A percentile compares a stretch with the other conserved stretches of the same genome.
Conservation (phyloP, 768 basidiomycete species). For the Leucocoprinus sp. region DNA sequence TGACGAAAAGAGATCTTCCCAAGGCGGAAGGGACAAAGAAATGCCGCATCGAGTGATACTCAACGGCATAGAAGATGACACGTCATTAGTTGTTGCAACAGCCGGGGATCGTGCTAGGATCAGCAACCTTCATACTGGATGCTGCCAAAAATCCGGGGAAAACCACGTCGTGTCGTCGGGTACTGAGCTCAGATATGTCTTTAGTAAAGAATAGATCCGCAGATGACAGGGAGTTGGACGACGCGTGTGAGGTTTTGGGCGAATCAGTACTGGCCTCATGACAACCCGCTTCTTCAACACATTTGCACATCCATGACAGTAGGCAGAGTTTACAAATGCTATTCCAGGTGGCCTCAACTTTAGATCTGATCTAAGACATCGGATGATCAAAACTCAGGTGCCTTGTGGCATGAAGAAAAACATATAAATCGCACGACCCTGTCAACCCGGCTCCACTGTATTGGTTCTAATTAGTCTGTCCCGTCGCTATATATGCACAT, state of each 20-base stretch:
- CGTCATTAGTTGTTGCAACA: not conserved
- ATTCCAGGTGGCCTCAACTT: conserved; percentile 2
- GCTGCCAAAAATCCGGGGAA: not conserved
- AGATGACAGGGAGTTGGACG: not conserved
- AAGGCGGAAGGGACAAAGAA: not conserved
- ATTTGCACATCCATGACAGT: too few relatives aligned
- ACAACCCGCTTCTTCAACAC: too few relatives aligned
- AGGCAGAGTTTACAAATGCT: conserved; percentile 5
- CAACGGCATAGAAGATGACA: not conserved
- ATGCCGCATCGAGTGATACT: conserved; percentile 3
- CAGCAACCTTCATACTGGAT: conserved; percentile 3
- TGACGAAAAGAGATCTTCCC: not conserved
- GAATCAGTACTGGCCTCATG: not conserved
- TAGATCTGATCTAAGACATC: conserved; percentile 2
- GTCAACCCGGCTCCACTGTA: conserved; percentile 6
- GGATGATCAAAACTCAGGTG: conserved; percentile 6
- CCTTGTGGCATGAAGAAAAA: conserved; percentile 7
- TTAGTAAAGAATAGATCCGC: not conserved
- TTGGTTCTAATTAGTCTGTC: conserved; percentile 3
- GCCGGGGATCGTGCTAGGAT: not conserved
- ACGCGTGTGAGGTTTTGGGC: not conserved
- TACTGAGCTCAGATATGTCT: not conserved
- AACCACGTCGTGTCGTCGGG: not conserved
- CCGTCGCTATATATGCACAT: conserved; percentile 8
- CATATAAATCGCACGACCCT: conserved; percentile 8